Base-by-base conservation (phyloP, 169 alveolate genomes). In the Babesia divergens region DNA sequence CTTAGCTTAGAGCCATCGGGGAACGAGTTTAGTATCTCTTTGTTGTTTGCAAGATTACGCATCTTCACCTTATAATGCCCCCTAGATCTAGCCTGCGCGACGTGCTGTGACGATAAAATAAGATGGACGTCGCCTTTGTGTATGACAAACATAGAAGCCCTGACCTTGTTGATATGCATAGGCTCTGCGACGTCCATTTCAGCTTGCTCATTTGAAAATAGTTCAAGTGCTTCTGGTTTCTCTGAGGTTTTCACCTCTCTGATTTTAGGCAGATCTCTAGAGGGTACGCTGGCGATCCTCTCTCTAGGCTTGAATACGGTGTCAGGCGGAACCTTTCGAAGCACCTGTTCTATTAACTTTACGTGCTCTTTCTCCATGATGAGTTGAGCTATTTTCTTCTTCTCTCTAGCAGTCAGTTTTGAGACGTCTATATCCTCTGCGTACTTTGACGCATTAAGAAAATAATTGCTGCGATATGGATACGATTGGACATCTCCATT, bases 31-130 rank as follows among this genome's bases (percentile, higher is more conserved):
- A 50, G 32, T 11, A 40, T 49, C 20, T 77, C 86, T 32, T 69
- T 77, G 26, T 50, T 68, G 32, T 69, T 68, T 9, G 26, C 22
- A 20, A 77, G 35, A 22, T 49, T 38, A 6, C 68, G 43, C 76
- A 77, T 35, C 26, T 77, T 77, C 7, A 77, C 56, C 42, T 77
- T 77, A 35, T 67, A 77, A 54, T 77, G 86, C 14, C 86, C 86
- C 28, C 68, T 77, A 22, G 83, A 31, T 2, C 86, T 3, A 6
- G 83, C 86, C n/a, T 77, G 86, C 0, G 86, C 56, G 22, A 77
- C 47, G 58, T 77, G 86, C 52, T 77, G 86, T 34, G 68, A 51
- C n/a, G 82, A 9, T 4, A 52, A 16, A 28, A 77, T 44, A 9
- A 54, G 43, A 43, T 68, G 68, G 1, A 77, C 82, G 7, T 68